Percentiles rank a stretch among this genome's conserved stretches.
Conservation (phyloP, 1,284 basidiomycete genomes). For the Pisolithus thermaeus region DNA sequence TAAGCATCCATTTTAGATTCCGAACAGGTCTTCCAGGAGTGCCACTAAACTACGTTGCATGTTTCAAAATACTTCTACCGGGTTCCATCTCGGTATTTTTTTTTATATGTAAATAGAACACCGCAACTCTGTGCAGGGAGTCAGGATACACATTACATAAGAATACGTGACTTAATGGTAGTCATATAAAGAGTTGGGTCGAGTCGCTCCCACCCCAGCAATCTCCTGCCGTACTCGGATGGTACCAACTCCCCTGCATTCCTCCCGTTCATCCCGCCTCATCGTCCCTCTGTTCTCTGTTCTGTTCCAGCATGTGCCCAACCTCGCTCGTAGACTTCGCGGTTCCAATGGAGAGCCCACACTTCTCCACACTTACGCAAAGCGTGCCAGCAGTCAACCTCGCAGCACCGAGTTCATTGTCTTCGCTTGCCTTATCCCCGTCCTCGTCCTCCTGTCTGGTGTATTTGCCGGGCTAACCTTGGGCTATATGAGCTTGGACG, state of each 20-base stretch:
- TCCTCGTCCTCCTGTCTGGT: slow-evolving; percentile 49
- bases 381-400: slow-evolving; percentile 14
- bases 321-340: slow-evolving; percentile 17
- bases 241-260: slow-evolving; percentile 26
- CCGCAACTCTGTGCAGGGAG: neutral
- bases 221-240: slow-evolving; percentile 20
- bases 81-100: neutral
- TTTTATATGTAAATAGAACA: no score
- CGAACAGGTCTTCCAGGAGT: no score
- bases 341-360: slow-evolving; percentile 6
- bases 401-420: slow-evolving; percentile 20
- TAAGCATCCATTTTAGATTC: no score
- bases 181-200: neutral
- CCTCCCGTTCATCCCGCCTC: slow-evolving; percentile 23
- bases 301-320: slow-evolving; percentile 26
- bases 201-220: neutral
- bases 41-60: no score
- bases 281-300: slow-evolving; percentile 16
- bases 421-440: slow-evolving; percentile 39
- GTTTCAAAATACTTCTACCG: neutral
- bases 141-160: neutral
- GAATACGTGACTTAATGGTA: neutral
- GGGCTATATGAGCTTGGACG: slow-evolving; percentile 92
- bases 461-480: slow-evolving; percentile 73
- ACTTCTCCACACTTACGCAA: slow-evolving; percentile 18